phyloP scores from a whole-genome alignment of 306 rosid genomes.

The Rosa multiflora region DNA sequence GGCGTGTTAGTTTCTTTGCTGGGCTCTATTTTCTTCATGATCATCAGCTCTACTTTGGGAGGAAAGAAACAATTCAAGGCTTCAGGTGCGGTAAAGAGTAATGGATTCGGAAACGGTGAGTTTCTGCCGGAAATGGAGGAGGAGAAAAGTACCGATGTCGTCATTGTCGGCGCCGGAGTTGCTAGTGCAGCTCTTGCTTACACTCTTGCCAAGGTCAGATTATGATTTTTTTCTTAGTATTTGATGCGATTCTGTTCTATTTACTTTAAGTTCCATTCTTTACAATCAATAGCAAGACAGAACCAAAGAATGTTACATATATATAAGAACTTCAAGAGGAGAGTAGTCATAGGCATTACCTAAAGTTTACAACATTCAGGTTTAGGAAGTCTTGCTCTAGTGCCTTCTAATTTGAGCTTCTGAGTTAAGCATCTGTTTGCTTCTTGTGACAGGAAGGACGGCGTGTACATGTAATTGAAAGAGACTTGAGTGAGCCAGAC shows the following conservation, averaged over 20 bases:
- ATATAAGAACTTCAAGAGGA: no score
- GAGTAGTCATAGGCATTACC: no score
- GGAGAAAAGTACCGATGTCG: neutral
- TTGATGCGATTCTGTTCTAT: no score
- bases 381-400: no score
- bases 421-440: no score
- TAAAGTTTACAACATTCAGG: no score
- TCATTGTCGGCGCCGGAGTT: conserved; percentile 23
- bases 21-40: neutral
- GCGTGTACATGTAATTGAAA: conserved; percentile 52
- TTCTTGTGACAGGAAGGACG: conserved; percentile 46
- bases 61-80: conserved; percentile 1
- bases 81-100: neutral
- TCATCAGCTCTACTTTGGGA: neutral
- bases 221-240: neutral
- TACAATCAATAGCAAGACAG: no score
- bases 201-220: conserved; percentile 16
- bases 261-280: no score
- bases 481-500: conserved; percentile 35
- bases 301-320: no score
- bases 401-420: neutral
- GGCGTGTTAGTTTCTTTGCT: neutral
- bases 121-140: neutral
- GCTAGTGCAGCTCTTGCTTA: conserved; percentile 26
- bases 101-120: neutral